Percentiles rank a stretch among this genome's conserved stretches.
Evolutionary conservation across 495 filamentous ascomycete genomes (phyloP).

Genomic region (Diplogelasinospora grovesii): DNA sequence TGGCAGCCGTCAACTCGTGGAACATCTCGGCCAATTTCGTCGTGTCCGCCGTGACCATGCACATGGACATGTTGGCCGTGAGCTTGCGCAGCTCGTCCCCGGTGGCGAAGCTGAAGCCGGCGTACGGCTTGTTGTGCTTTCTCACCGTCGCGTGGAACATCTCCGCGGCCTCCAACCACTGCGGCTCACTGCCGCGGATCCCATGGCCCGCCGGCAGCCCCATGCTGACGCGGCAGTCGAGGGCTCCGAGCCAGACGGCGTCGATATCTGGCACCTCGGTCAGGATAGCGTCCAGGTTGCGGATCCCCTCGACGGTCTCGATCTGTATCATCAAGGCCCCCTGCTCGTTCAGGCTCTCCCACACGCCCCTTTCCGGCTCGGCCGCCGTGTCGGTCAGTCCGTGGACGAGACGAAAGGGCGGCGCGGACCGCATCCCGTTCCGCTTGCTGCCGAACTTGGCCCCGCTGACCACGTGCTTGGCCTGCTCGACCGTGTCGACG

Average conservation of each 20-base stretch:
- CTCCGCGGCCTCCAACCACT: constrained; percentile 30
- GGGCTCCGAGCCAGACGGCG: constrained; percentile 35
- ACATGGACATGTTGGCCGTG: no score
- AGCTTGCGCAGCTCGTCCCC: constrained; percentile 18
- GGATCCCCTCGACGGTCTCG: constrained; percentile 45
- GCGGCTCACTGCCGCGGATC: constrained; percentile 27
- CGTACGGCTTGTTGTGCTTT: constrained; percentile 37
- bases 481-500: constrained; percentile 42
- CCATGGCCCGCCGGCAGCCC: constrained; percentile 21
- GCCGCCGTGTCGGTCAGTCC: constrained; percentile 26
- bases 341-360: constrained; percentile 35
- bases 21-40: no score
- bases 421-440: constrained; percentile 35
- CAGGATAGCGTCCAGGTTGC: constrained; percentile 49
- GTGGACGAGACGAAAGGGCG: constrained; percentile 32
- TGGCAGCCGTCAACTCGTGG: no score
- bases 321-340: constrained; percentile 44
- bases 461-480: constrained; percentile 31
- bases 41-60: no score
- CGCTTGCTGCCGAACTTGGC: constrained; percentile 31
- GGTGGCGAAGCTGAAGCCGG: constrained; percentile 16
- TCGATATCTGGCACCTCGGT: constrained; percentile 38
- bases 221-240: constrained; percentile 39
- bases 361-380: constrained; percentile 22
- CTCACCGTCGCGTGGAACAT: constrained; percentile 26